phyloP scores from a whole-genome alignment of 2,329 filamentous ascomycete species.

The Scolecobasidium constrictum region DNA sequence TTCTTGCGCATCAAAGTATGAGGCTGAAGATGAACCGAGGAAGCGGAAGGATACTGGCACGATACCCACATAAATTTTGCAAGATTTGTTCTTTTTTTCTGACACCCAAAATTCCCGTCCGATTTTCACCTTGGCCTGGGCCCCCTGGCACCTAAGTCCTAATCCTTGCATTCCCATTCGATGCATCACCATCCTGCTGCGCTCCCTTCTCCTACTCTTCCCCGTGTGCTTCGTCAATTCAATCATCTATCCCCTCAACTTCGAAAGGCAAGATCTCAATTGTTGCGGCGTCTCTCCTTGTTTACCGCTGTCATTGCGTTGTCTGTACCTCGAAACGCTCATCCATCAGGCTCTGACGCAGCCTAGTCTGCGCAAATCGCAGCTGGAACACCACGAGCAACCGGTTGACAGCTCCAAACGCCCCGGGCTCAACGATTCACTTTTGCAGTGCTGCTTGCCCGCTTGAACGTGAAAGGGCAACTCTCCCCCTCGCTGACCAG shows the following conservation, averaged over 20 bases:
- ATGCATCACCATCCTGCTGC: not conserved
- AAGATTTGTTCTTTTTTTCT: not conserved
- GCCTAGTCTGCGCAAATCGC: too few species aligned
- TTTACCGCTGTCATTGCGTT: too few species aligned
- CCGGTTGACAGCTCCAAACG: not conserved
- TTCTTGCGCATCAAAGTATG: too few species aligned
- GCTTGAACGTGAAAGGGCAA: not conserved
- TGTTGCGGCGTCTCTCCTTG: too few species aligned
- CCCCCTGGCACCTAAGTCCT: not conserved
- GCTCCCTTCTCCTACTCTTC: not conserved
- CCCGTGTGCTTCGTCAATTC: not conserved
- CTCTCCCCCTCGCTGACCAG: not conserved
- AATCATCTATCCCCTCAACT: not conserved
- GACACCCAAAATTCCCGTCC: not conserved
- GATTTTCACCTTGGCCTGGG: not conserved
- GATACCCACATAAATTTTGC: conserved; percentile 1
- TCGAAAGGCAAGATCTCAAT: too few species aligned
- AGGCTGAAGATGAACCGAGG: not conserved
- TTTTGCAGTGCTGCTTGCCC: not conserved
- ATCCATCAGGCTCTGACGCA: too few species aligned
- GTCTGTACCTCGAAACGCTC: too few species aligned
- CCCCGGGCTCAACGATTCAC: not conserved
- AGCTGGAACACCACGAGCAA: too few species aligned
- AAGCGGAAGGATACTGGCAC: not conserved
- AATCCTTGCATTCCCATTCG: not conserved